Base-by-base conservation (phyloP, 768 basidiomycete species). In the Boletus patriciae region DNA sequence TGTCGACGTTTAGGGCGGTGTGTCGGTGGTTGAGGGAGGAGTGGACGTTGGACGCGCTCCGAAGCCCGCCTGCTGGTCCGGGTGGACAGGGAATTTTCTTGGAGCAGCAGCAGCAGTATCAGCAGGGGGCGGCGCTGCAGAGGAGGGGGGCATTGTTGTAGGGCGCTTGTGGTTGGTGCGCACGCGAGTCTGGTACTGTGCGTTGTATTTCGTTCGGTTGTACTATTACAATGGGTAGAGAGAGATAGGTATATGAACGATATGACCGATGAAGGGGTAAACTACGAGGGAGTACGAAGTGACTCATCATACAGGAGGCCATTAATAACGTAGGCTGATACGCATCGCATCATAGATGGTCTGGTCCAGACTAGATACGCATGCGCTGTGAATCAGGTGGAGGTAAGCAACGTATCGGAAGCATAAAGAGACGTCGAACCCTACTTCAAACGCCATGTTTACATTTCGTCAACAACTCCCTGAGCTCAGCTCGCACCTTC, bases 1-100 rank as follows among this genome's bases (percentile, higher is more conserved):
- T 89, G 67, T 88, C 92, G 52, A 87, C 90, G 45, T 96, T 97
- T 77, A 87, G 86, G 71, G 75, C 80, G 6, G 78, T 94, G 12
- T 91, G 88, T 77, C 82, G 82, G 66, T 81, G 82, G 61, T 70
- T 95, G 62, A 82, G 86, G 66, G 83, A 85, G 40, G 81, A 84
- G 60, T 94, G 92, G 83, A 76, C 73, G 36, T 62, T 80, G 59
- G 80, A 79, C 25, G 61, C 63, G 64, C 70, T 68, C 1, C 31
- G 70, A 55, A 55, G 67, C 59, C 66, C 54, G 56, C 70, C 55
- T 61, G 36, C 33, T 16, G 46, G 55, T 13, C 45, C 47, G 64
- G 40, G 66, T 69, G 75, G 38, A 61, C 73, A 60, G 78, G 78
- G 27, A 69, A 76, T 40, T 62, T 76, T 62, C 59, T 66, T 75